These are phyloP conservation scores for Roridomyces roridus DNA, from an alignment of 768 basidiomycete genomes.

Conservation along the genomic window DNA sequence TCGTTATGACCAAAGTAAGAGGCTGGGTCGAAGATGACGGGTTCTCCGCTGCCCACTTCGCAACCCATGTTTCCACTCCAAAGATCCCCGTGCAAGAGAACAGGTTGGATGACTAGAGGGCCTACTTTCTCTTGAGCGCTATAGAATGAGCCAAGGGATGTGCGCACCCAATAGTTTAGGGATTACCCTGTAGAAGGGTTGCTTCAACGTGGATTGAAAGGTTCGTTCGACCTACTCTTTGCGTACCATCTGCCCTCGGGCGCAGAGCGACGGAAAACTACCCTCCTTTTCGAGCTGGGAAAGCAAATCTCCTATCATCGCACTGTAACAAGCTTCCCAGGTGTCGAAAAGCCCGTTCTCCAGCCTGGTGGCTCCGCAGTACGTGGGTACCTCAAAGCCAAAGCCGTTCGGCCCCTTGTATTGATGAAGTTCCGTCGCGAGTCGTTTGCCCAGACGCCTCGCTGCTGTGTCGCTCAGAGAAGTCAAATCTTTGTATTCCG, in stretches of 20 bases:
- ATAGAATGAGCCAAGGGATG: neutral
- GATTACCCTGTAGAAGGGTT: constrained; percentile 58
- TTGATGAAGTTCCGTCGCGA: constrained; percentile 72
- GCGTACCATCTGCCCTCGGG: constrained; percentile 57
- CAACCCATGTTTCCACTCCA: constrained; percentile 83
- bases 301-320: constrained; percentile 66
- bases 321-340: constrained; percentile 74
- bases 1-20: constrained; percentile 85
- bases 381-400: constrained; percentile 78
- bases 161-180: constrained; percentile 65
- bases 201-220: neutral
- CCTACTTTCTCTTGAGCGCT: constrained; percentile 33
- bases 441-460: constrained; percentile 56
- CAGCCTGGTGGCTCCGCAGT: constrained; percentile 74
- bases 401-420: constrained; percentile 61
- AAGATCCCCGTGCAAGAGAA: constrained; percentile 79
- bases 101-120: constrained; percentile 63
- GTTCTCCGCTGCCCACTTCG: constrained; percentile 56
- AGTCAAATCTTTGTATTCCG: constrained; percentile 71
- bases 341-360: constrained; percentile 75
- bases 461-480: constrained; percentile 54
- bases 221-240: constrained; percentile 43
- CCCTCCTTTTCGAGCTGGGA: constrained; percentile 49
- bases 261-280: constrained; percentile 50
- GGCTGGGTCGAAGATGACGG: constrained; percentile 80